A percentile compares a stretch with the other conserved stretches of the same genome.
phyloP scores from a whole-genome alignment of 2,329 filamentous ascomycete genomes.

The Aspergillus quadricinctus region DNA sequence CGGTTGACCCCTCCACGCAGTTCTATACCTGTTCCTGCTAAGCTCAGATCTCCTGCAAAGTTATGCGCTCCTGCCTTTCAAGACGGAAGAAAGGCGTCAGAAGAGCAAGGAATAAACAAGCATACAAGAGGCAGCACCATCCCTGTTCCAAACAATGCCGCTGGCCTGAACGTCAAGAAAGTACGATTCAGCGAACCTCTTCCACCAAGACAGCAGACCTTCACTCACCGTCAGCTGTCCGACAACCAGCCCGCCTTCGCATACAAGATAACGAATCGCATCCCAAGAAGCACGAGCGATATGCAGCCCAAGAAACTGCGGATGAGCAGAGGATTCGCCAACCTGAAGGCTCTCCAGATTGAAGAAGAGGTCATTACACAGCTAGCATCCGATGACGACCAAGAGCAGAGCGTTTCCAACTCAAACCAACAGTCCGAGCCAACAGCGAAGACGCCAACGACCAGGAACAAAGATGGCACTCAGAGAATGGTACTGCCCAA shows the following conservation, averaged over 20 bases:
- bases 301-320: background rate
- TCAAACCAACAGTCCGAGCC: background rate
- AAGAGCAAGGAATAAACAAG: background rate
- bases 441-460: background rate
- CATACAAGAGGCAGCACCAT: background rate
- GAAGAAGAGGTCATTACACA: background rate
- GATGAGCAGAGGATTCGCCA: conserved; percentile 3
- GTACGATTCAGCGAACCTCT: background rate
- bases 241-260: background rate
- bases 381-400: background rate
- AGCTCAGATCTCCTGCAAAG: background rate
- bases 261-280: background rate
- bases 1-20: background rate
- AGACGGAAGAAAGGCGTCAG: background rate
- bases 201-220: background rate
- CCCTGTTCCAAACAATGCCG: background rate
- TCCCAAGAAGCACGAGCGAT: background rate
- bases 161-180: background rate
- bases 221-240: background rate
- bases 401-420: background rate
- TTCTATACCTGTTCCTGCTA: background rate
- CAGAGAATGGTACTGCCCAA: conserved; percentile 14
- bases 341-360: conserved; percentile 1
- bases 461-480: conserved; percentile 4
- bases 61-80: background rate